These are phyloP conservation scores for Mycena crocata DNA, from an alignment of 768 basidiomycete genomes.

Conservation along the genomic window DNA sequence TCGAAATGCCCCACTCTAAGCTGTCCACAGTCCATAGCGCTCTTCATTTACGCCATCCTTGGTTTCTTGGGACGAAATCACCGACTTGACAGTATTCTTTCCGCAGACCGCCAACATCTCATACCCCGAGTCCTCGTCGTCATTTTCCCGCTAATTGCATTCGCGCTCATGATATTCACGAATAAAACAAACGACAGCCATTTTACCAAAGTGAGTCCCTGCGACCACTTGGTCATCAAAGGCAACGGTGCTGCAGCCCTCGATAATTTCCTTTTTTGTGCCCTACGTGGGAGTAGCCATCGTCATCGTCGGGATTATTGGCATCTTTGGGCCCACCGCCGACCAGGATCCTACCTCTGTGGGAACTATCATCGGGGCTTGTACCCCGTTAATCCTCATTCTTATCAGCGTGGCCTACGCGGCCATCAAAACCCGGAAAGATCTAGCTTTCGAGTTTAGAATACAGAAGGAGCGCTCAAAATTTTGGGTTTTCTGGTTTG, in stretches of 20 bases:
- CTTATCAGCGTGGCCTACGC: not conserved
- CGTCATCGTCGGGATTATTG: not conserved
- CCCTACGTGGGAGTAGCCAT: conserved; percentile 1
- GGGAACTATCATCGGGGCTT: not conserved
- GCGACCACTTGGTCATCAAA: not conserved
- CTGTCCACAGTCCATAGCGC: not conserved
- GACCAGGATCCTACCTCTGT: not conserved
- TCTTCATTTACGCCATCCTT: not conserved
- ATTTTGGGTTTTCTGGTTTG: conserved; percentile 9
- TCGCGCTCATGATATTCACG: not conserved
- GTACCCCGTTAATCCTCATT: not conserved
- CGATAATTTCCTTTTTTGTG: not conserved
- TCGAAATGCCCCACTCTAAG: not conserved
- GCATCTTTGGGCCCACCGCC: not conserved
- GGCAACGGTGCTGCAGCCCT: not conserved
- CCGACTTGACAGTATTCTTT: not conserved
- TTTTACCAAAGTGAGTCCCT: conserved; percentile 3
- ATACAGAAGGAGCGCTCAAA: not conserved
- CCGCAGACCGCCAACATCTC: not conserved
- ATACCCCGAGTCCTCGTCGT: not conserved
- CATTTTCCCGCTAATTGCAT: not conserved
- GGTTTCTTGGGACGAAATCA: not conserved
- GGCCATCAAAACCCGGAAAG: not conserved
- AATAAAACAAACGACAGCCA: not conserved
- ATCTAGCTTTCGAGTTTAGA: not conserved